Base-by-base conservation (phyloP, 148 eudicot genomes). In the Amaranthus cruentus region DNA sequence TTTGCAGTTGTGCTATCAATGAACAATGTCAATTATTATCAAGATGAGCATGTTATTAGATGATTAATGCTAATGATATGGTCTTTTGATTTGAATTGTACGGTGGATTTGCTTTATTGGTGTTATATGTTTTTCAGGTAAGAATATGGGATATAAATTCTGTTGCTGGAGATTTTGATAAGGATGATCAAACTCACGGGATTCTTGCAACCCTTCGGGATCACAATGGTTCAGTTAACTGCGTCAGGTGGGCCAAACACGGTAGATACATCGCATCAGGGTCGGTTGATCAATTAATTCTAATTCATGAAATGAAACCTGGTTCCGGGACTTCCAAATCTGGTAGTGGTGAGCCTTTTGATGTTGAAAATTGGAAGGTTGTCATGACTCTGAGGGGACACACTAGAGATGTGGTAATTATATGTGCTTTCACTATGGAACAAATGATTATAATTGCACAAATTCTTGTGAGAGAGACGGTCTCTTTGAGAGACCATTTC, bases 181-280 rank as follows among this genome's bases (percentile, higher is more conserved):
- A 82, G 66, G 89, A 86, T 68, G 96, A 85, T 73, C 84, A 93
- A 65, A 74, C 83, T 44, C 84, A 87, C 49, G 81, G 85, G 71
- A 89, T 90, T 79, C 91, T 95, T 74, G 99, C 99, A 54, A 95
- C 97, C 52, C 91, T 95, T 55, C 89, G 96, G 14, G 99, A 91
- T 74, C 99, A 95, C 83, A 91, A 89, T 70, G 97, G 98, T 51
- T 91, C 98, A 65, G 98, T 94, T 15, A 94, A 94, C 59, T 94
- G 98, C 84, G 98, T 94, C 66, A 88, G 99, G 81, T 91, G 99
- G 99, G 96, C 96, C 10, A 95, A 86, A 77, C 99, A 95, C 69
- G 93, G 97, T 13, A 81, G 94, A 3, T 81, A 83, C 69, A 72
- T 95, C 79, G 99, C 99, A 69, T 95, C 99, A 42, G 99, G 99